phyloP scores from a whole-genome alignment of 2,329 filamentous ascomycete genomes.

The Scedosporium aurantiacum region DNA sequence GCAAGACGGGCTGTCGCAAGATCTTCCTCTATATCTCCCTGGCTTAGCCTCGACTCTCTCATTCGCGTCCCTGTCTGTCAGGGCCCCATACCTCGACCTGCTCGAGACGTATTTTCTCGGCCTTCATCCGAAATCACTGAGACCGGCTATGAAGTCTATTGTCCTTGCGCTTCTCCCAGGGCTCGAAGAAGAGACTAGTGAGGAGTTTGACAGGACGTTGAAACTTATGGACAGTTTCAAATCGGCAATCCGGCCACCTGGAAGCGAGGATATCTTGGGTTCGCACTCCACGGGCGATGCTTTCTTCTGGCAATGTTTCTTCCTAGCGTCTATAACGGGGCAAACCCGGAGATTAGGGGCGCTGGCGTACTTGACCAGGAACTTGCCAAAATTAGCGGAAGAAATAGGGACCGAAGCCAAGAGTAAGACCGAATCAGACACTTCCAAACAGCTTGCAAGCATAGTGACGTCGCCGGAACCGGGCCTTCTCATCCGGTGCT shows the following conservation, averaged over 20 bases:
- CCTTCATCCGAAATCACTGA: constrained; percentile 58
- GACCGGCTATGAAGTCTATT: constrained; percentile 82
- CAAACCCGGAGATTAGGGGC: constrained; percentile 75
- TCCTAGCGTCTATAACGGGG: constrained; percentile 85
- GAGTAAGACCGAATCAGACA: constrained; percentile 25
- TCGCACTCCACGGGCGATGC: constrained; percentile 57
- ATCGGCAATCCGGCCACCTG: constrained; percentile 44
- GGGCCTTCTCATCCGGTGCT: constrained; percentile 79
- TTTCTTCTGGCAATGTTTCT: constrained; percentile 98
- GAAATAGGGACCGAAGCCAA: constrained; percentile 20
- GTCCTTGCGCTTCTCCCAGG: constrained; percentile 83
- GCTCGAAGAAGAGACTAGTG: constrained; percentile 89
- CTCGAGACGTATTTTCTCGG: constrained; percentile 70
- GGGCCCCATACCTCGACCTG: constrained; percentile 73
- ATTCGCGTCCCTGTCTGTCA: constrained; percentile 86
- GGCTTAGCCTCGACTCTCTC: constrained; percentile 82
- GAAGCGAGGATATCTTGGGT: constrained; percentile 36
- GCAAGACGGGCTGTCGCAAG: constrained; percentile 64
- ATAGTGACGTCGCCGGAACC: constrained; percentile 83
- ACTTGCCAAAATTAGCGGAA: constrained; percentile 57
- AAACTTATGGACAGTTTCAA: constrained; percentile 71
- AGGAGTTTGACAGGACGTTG: constrained; percentile 87
- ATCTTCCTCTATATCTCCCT: constrained; percentile 80
- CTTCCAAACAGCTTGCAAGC: constrained; percentile 39
- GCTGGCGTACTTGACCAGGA: constrained; percentile 72